Evolutionary conservation across 306 rosid species (phyloP).

Genomic region (Glycine tomentella): DNA sequence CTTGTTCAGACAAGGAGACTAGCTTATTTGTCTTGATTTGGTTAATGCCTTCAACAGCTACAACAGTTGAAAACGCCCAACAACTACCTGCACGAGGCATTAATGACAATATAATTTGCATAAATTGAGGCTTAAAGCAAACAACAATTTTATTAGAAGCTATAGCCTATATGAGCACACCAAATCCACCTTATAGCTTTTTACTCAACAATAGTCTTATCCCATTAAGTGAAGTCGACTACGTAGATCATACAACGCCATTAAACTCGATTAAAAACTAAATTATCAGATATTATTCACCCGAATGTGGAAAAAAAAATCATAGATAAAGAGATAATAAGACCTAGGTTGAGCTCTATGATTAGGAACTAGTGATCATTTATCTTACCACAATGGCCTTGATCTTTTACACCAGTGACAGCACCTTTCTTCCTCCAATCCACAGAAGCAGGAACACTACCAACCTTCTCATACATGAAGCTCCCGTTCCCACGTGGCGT

Average conservation of each 20-base stretch:
- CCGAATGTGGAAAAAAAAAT: too few relatives aligned
- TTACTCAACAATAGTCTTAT: background rate
- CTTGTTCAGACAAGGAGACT: constrained; percentile 63
- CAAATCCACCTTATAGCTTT: background rate
- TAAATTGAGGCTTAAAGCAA: constrained; percentile 2
- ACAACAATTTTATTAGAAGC: background rate
- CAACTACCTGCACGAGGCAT: constrained; percentile 56
- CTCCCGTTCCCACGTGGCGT: constrained; percentile 37
- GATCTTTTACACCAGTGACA: constrained; percentile 56
- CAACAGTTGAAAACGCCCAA: constrained; percentile 68
- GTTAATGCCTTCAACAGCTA: constrained; percentile 68
- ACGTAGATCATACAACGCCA: background rate
- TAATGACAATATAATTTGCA: background rate
- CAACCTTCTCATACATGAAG: constrained; percentile 55
- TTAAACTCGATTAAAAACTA: background rate
- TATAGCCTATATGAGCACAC: background rate
- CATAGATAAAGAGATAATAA: too few relatives aligned
- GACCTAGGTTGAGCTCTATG: too few relatives aligned
- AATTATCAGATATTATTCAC: background rate
- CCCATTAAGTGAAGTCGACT: background rate
- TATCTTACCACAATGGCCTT: constrained; percentile 62
- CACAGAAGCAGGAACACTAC: constrained; percentile 49
- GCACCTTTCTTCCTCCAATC: constrained; percentile 74
- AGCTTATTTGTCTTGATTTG: constrained; percentile 56
- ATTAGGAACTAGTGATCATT: background rate